Conservation (phyloP, 441 rosid species). For the Gossypium gossypioides region DNA sequence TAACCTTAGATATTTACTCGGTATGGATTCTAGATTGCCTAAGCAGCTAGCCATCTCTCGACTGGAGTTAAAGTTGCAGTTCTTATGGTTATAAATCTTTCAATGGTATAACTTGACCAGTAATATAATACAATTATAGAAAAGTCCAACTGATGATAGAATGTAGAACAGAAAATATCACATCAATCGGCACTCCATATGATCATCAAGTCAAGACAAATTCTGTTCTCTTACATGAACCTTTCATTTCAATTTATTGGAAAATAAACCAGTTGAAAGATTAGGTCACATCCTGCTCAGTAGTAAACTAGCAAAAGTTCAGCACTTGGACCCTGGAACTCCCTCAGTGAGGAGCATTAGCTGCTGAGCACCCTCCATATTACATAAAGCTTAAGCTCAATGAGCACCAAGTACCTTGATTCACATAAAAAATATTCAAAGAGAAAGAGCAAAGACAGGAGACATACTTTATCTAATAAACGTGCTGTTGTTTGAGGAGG, state of each 20-base stretch:
- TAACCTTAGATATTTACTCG: too few species aligned
- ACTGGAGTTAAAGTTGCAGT: background rate
- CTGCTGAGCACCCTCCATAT: background rate
- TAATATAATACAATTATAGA: background rate
- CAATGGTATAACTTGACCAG: background rate
- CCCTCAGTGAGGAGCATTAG: background rate
- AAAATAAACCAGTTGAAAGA: background rate
- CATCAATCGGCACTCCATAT: background rate
- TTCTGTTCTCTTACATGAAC: background rate
- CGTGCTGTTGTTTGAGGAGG: slow-evolving; percentile 80
- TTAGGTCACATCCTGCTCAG: background rate
- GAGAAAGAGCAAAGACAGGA: background rate
- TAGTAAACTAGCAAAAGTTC: background rate
- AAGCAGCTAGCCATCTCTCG: background rate
- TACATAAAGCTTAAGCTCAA: background rate
- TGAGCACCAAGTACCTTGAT: background rate
- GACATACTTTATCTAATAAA: slow-evolving; percentile 57
- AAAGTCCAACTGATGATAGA: background rate
- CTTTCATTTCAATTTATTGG: background rate
- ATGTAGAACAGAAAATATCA: background rate
- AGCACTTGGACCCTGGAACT: background rate
- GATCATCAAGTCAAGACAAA: background rate
- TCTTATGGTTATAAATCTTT: background rate
- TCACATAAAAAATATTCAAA: background rate
- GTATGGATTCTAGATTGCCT: background rate